Base-by-base conservation (phyloP, 441 rosid species). In the Brassica hybrid region DNA sequence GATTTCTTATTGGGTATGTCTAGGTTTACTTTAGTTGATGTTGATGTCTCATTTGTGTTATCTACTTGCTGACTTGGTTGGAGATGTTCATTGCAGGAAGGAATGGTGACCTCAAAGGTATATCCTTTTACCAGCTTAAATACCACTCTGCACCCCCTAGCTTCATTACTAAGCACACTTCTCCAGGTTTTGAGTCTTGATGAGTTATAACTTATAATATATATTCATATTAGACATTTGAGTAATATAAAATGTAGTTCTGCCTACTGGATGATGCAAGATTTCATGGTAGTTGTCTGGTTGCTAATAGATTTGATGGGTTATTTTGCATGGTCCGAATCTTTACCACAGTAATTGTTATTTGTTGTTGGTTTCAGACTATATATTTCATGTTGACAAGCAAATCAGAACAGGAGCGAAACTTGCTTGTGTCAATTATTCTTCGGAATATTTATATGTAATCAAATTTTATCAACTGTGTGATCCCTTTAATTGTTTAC, bases 341-440 rank as follows among this genome's bases (percentile, higher is more conserved):
- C 27, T 62, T 72, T 52, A 25, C 3, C 25, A 16, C 2, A 38
- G 41, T 61, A 16, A 52, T 9, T 67, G 23, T 64, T 54, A 32
- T 75, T 17, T 27, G 8, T n/a, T 72, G 34, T 78, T 56, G 77
- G 73, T 83, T 73, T 68, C 54, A 96, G 99, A 90, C 88, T 23
- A 86, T 94, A 76, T 94, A 85, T 79, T 79, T 83, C 34, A 81
- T 94, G 76, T 84, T 96, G 76, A 87, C 89, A 78, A 92, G 90
- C 85, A 96, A 94, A 86, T 87, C 99, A 66, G 97, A 94, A 82
- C 98, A 90, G 83, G 98, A 94, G 80, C 92, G 96, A 45, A 90
- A 87, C 81, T 87, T 96, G 85, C 95, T 92, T 23, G 86, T 89
- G 83, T 89, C 88, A 25, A 17, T 17, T 18, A 21, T 25, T 62